Evolutionary conservation across 73 alveolate species (phyloP).

Genomic region (Breviolum minutum): DNA sequence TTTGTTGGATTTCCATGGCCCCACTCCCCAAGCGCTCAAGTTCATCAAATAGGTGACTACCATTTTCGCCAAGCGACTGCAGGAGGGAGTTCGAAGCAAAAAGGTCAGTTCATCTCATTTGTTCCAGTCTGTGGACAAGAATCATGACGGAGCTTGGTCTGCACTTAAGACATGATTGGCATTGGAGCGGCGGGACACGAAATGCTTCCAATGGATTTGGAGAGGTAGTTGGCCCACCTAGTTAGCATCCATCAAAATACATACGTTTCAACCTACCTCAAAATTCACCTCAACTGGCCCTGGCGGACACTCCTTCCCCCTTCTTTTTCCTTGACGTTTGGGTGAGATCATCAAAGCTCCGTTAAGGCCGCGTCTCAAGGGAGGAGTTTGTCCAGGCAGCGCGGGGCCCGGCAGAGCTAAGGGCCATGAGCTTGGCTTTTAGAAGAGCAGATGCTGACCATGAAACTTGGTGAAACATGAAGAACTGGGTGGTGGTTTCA

Average conservation of each 20-base stretch:
- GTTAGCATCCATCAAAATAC: too few species aligned
- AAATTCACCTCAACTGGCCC: background rate
- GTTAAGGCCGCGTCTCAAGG: conserved; percentile 49
- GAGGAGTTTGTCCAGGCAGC: conserved; percentile 68
- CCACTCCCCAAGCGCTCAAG: too few species aligned
- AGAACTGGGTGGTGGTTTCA: too few species aligned
- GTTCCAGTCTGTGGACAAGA: conserved; percentile 53
- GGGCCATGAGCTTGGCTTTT: conserved; percentile 60
- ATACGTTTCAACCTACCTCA: background rate
- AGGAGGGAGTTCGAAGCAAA: conserved; percentile 42
- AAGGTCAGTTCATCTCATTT: conserved; percentile 50
- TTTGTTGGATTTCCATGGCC: too few species aligned
- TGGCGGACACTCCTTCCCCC: background rate
- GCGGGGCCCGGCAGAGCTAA: conserved; percentile 72
- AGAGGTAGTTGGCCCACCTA: too few species aligned
- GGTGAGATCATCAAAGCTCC: too few species aligned
- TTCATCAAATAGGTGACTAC: too few species aligned
- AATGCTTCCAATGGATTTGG: too few species aligned
- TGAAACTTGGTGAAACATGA: background rate
- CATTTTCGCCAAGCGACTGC: background rate
- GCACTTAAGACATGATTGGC: background rate
- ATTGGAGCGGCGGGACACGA: background rate
- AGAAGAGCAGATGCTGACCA: conserved; percentile 68
- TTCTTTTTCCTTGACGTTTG: too few species aligned
- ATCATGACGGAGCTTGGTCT: conserved; percentile 24